phyloP scores from a whole-genome alignment of 2,329 filamentous ascomycete genomes.

The Davidsoniella eucalypti region DNA sequence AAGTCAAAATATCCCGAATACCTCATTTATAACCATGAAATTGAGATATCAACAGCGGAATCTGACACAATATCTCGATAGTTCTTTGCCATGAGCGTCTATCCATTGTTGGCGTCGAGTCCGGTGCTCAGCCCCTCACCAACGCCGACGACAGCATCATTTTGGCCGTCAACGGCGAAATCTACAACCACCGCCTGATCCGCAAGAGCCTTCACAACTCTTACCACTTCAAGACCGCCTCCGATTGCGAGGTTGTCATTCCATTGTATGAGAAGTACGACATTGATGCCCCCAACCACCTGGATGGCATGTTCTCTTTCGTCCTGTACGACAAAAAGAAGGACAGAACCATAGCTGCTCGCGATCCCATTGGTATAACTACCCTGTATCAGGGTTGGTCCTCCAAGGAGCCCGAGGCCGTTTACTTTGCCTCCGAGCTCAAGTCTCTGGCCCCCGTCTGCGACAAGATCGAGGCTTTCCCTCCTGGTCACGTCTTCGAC shows the following conservation, averaged over 20 bases:
- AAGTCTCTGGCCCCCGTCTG: constrained; percentile 88
- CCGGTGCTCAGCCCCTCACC: constrained; percentile 86
- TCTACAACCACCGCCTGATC: constrained; percentile 96
- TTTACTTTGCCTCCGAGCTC: constrained; percentile 94
- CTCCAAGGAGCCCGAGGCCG: constrained; percentile 62
- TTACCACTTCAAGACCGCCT: constrained; percentile 97
- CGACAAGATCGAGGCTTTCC: constrained; percentile 88
- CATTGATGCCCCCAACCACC: constrained; percentile 76
- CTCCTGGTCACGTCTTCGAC: constrained; percentile 90
- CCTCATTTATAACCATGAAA: not conserved
- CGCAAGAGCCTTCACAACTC: constrained; percentile 69
- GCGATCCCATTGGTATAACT: constrained; percentile 92
- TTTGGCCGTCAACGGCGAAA: constrained; percentile 96
- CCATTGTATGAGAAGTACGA: constrained; percentile 89
- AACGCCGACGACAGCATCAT: constrained; percentile 79
- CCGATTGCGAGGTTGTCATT: constrained; percentile 97
- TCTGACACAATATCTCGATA: constrained; percentile 19
- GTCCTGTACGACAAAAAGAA: constrained; percentile 92
- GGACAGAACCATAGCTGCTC: constrained; percentile 81
- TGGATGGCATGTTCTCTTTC: constrained; percentile 99
- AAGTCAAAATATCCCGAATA: constrained; percentile 21
- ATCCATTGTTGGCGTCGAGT: constrained; percentile 94
- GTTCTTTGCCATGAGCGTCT: constrained; percentile 94
- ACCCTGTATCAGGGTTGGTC: constrained; percentile 94
- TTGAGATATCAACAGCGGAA: not conserved